These are phyloP conservation scores for Pleurostoma richardsiae DNA, from an alignment of 2,329 filamentous ascomycete genomes.

Conservation along the genomic window DNA sequence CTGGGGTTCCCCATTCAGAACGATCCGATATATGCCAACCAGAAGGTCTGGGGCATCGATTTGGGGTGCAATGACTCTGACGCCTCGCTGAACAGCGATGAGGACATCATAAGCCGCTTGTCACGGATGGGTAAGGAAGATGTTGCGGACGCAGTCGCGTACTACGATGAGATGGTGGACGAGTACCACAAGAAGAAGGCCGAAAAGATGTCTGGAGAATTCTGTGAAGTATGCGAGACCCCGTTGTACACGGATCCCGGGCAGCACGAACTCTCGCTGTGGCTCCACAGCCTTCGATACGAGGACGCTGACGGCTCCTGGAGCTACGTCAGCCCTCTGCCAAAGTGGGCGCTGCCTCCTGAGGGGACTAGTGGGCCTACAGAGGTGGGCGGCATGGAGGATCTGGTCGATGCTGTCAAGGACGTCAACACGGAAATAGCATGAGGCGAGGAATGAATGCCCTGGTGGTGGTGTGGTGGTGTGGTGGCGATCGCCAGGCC, in stretches of 20 bases:
- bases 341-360: slow-evolving; percentile 82
- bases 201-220: slow-evolving; percentile 85
- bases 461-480: no score
- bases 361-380: slow-evolving; percentile 66
- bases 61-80: slow-evolving; percentile 67
- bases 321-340: slow-evolving; percentile 82
- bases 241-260: slow-evolving; percentile 92
- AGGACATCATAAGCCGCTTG: slow-evolving; percentile 82
- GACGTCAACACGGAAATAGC: slow-evolving; percentile 36
- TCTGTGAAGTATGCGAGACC: slow-evolving; percentile 77
- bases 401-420: slow-evolving; percentile 50
- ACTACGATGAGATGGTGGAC: slow-evolving; percentile 90
- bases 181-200: slow-evolving; percentile 86
- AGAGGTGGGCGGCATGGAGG: slow-evolving; percentile 57
- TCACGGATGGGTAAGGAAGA: slow-evolving; percentile 92
- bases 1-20: slow-evolving; percentile 94
- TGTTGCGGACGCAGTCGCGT: slow-evolving; percentile 82
- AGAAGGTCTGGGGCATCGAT: slow-evolving; percentile 79
- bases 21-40: slow-evolving; percentile 96
- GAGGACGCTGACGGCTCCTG: slow-evolving; percentile 77
- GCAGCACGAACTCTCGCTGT: slow-evolving; percentile 83
- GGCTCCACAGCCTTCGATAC: slow-evolving; percentile 88
- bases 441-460: slow-evolving; percentile 5
- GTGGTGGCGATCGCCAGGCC: no score
- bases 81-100: slow-evolving; percentile 67